These are phyloP conservation scores for Salix arbutifolia DNA, from an alignment of 345 rosid genomes.

Conservation along the genomic window DNA sequence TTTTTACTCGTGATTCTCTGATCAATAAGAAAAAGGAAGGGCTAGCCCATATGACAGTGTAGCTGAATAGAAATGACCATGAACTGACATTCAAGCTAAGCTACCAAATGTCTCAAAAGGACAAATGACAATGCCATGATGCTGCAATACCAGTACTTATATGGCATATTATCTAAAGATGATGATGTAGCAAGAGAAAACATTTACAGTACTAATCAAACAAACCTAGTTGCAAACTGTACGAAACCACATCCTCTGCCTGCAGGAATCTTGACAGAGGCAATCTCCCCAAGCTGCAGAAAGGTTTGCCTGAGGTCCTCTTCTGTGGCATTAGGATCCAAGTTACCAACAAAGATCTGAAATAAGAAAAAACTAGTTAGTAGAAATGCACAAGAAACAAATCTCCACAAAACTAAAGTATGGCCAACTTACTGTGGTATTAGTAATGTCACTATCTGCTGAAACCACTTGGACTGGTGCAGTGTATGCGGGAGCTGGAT, in stretches of 20 bases:
- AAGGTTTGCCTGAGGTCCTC: conserved; percentile 78
- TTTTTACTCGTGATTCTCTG: conserved; percentile 8
- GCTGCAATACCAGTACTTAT: neutral
- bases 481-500: conserved; percentile 60
- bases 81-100: neutral
- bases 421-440: conserved; percentile 67
- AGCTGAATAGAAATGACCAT: neutral
- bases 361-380: conserved; percentile 23
- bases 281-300: conserved; percentile 67
- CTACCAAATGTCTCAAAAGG: neutral
- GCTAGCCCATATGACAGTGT: conserved; percentile 3
- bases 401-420: neutral
- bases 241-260: conserved; percentile 90
- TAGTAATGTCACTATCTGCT: conserved; percentile 63
- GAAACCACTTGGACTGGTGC: conserved; percentile 59
- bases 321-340: conserved; percentile 81
- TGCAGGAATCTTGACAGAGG: conserved; percentile 74
- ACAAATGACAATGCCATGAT: neutral
- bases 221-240: conserved; percentile 70
- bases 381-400: conserved; percentile 12
- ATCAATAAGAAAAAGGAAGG: conserved; percentile 1
- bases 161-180: neutral
- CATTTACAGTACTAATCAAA: neutral
- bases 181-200: neutral
- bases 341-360: conserved; percentile 71